Evolutionary conservation across 192 early-diverging fungal genomes (phyloP), one percentile per base, ranked within the genome.

Genomic region (Coemansia umbellata): DNA sequence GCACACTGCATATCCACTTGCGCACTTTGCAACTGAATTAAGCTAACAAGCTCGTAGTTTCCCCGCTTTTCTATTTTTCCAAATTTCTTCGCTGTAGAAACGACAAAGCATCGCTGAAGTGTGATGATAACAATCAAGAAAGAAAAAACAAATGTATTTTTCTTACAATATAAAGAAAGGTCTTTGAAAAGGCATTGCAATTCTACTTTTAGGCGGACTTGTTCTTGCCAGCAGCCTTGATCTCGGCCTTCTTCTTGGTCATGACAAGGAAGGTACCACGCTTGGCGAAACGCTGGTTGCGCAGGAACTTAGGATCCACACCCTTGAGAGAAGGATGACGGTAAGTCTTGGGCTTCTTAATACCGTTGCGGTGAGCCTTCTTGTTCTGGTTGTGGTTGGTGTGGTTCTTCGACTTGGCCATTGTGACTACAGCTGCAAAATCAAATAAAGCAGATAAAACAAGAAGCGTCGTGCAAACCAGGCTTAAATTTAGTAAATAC

Each of bases 331-430:
- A 95, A 66, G 88, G 86, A 76, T 92, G 83, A 55, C 86, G 84
- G 82, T 93, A 73, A 37, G 79, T 71, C 84, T 90, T 89, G 42
- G 91, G 88, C 88, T 96, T 95, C 85, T 93, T 96, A 83, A 99
- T 94, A 82, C 97, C 97, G 83, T 98, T 98, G 71, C 94, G 92
- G 91, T 99, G 97, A 84, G 93, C 94, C 90, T 99, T 98, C 78
- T 82, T 84, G 86, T 88, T 96, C 84, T 99, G 96, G 89, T 97
- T 97, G 92, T 97, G 95, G 87, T 96, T 97, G 82, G 96, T 97
- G 88, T 97, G 94, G 88, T 99, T 99, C 92, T 93, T 92, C 52
- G 87, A 88, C 81, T 92, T 92, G 80, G 90, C 67, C 89, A 90
- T 89, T 78, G 55, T 66, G 54, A 62, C 66, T 69, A 62, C 58